Base-by-base conservation (phyloP, 768 basidiomycete genomes). In the Rhodosporidiobolus odoratus region DNA sequence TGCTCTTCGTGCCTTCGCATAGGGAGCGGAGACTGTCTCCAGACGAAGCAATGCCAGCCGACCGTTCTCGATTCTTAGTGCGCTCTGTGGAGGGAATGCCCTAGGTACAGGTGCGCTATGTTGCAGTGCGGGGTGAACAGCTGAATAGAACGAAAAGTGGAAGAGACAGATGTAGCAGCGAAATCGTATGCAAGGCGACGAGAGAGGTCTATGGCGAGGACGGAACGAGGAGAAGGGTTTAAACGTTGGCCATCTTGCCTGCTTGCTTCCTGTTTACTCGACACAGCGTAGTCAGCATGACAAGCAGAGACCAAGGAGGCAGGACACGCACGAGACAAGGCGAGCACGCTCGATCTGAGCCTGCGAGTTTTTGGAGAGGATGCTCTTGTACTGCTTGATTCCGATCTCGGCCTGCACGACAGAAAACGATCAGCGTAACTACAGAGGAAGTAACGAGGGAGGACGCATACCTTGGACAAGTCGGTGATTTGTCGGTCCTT, bases 401-500 rank as follows among this genome's bases (percentile, higher is more conserved):
- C 48, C 48, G 48, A 66, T 59, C 47, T 59, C 58, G 25, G 4
- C 13, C 47, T 65, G 27, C 21, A 35, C 35, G 25, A 50, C 12
- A 58, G 34, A 38, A 23, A 23, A 25, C 13, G 48, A 25, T 13
- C 9, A n/a, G 48, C 19, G 12, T 9, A n/a, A 50, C 15, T 13
- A 9, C 12, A n/a, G 25, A 13, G 48, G 48, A 50, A 8, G 48
- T 9, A 25, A 50, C 9, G 48, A 25, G 23, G 48, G 48, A 50
- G 27, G 48, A 50, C 21, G 25, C 50, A 13, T n/a, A 60, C 83
- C 83, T 89, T 93, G 34, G 93, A 90, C 71, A 99, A 81, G 81
- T 97, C 96, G 80, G 85, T 85, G 79, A 99, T 92, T 78, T 90
- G 92, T 81, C 89, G 88, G 79, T 92, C 85, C 78, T 92, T 91